phyloP scores from a whole-genome alignment of 2,329 filamentous ascomycete species.

The Neofusicoccum parvum region DNA sequence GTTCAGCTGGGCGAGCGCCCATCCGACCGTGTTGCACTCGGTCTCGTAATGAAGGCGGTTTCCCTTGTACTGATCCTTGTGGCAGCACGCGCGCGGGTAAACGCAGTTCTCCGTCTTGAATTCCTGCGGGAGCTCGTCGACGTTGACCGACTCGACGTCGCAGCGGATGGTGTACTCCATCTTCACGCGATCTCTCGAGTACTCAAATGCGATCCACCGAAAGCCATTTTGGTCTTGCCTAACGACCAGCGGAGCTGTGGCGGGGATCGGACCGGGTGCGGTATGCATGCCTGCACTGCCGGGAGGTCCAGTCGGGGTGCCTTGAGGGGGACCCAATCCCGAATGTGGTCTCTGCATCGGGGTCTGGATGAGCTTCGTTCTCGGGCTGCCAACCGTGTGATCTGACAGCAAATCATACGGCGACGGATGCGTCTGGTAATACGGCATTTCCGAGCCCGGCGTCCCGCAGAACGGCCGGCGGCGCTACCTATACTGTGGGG shows the following conservation, averaged over 20 bases:
- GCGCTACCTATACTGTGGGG: conserved; percentile 88
- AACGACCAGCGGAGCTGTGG: too few species aligned
- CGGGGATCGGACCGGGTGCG: too few species aligned
- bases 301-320: conserved; percentile 9
- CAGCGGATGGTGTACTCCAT: conserved; percentile 99
- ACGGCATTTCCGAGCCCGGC: conserved; percentile 43
- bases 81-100: conserved; percentile 91
- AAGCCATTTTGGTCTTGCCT: too few species aligned
- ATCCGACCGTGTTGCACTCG: conserved; percentile 98
- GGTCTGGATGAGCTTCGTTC: conserved; percentile 49
- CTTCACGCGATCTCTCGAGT: conserved; percentile 94
- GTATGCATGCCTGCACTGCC: too few species aligned
- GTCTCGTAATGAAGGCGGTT: conserved; percentile 96
- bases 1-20: conserved; percentile 93
- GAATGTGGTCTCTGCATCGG: conserved; percentile 61
- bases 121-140: conserved; percentile 80
- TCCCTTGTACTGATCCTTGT: conserved; percentile 93
- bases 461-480: conserved; percentile 77
- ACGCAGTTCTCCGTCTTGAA: conserved; percentile 99
- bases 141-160: conserved; percentile 94
- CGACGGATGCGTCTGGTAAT: too few species aligned
- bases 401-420: too few species aligned
- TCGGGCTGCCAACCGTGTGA: conserved; percentile 46
- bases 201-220: conserved; percentile 57
- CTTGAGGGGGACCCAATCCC: conserved; percentile 45